phyloP scores from a whole-genome alignment of 768 basidiomycete genomes.

The Rhizopogon vesiculosus region DNA sequence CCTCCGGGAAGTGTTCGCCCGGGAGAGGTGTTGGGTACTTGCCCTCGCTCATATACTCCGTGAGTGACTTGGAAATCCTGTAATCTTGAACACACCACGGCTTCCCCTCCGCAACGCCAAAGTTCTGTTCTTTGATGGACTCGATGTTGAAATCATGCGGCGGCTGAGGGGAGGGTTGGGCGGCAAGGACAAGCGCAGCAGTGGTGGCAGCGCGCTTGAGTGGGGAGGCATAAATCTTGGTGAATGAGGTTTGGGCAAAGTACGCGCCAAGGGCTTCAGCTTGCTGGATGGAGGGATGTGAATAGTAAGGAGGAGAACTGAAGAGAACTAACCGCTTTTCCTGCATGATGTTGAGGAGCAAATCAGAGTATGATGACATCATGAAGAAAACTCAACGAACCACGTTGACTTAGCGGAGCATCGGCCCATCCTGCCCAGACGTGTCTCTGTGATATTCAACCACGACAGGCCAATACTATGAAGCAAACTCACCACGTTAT shows the following conservation, averaged over 20 bases:
- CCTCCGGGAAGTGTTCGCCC: slow-evolving; percentile 56
- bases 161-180: slow-evolving; percentile 43
- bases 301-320: not conserved
- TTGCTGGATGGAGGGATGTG: slow-evolving; percentile 39
- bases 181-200: slow-evolving; percentile 48
- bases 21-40: slow-evolving; percentile 46
- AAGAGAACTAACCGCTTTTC: slow-evolving; percentile 43
- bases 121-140: slow-evolving; percentile 59
- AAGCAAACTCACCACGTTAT: slow-evolving; percentile 54
- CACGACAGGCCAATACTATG: not conserved
- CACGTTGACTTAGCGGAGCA: slow-evolving; percentile 70
- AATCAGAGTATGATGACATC: not conserved
- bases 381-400: slow-evolving; percentile 31
- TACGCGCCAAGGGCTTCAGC: slow-evolving; percentile 55
- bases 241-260: slow-evolving; percentile 43
- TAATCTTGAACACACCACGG: slow-evolving; percentile 32
- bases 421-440: slow-evolving; percentile 79
- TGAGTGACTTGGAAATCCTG: slow-evolving; percentile 17
- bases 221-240: slow-evolving; percentile 60
- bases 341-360: slow-evolving; percentile 26
- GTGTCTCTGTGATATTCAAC: slow-evolving; percentile 25
- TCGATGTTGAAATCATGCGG: slow-evolving; percentile 37
- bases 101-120: slow-evolving; percentile 67
- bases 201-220: slow-evolving; percentile 62
- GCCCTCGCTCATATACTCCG: slow-evolving; percentile 47